A percentile compares a stretch with the other conserved stretches of the same genome.
Evolutionary conservation across 1,139 yeast species (phyloP).

Genomic region (Sugiyamaella japonica): DNA sequence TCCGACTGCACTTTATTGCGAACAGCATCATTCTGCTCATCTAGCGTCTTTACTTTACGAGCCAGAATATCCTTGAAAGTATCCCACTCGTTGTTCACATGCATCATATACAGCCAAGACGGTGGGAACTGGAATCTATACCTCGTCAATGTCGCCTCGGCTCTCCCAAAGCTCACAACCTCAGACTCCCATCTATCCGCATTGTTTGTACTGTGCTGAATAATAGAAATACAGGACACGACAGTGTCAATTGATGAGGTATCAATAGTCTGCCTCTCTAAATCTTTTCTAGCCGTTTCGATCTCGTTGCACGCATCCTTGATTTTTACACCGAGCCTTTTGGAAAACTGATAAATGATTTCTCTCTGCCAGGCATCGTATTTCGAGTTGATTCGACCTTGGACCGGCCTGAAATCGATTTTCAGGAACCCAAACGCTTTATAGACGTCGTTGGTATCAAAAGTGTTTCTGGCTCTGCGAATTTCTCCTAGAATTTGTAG

Average conservation of each 20-base stretch:
- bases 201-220: conserved; percentile 37
- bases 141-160: conserved; percentile 50
- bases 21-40: conserved; percentile 48
- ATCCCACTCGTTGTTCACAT: conserved; percentile 54
- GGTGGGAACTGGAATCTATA: conserved; percentile 52
- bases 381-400: conserved; percentile 53
- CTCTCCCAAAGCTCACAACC: conserved; percentile 39
- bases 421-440: conserved; percentile 46
- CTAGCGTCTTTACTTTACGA: conserved; percentile 45
- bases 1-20: conserved; percentile 48
- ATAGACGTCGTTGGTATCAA: conserved; percentile 52
- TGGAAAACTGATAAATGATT: conserved; percentile 49
- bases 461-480: conserved; percentile 47
- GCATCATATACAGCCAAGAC: conserved; percentile 66
- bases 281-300: conserved; percentile 34
- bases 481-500: conserved; percentile 48
- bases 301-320: conserved; percentile 37
- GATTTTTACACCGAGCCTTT: conserved; percentile 39
- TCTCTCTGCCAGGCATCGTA: conserved; percentile 61
- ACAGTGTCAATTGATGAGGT: conserved; percentile 43
- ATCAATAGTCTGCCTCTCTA: conserved; percentile 43
- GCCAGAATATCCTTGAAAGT: conserved; percentile 49
- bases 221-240: conserved; percentile 41
- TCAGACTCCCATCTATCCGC: conserved; percentile 39
- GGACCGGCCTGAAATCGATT: conserved; percentile 54